Percentiles rank a stretch among this genome's conserved stretches.
Evolutionary conservation across 345 rosid genomes (phyloP).

Genomic region (Gossypium raimondii): DNA sequence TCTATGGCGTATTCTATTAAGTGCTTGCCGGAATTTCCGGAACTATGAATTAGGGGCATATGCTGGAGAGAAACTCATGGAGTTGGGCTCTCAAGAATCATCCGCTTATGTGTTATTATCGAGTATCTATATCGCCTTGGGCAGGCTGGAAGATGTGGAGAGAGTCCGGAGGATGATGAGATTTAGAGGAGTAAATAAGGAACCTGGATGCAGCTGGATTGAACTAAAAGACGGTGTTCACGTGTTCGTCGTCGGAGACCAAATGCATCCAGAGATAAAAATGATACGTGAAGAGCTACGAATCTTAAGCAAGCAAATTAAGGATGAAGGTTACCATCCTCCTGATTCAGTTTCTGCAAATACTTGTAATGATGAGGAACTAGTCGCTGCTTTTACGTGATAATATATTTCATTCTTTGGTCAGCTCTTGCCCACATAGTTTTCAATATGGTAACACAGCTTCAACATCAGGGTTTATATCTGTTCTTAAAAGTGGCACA

Average conservation of each 20-base stretch:
- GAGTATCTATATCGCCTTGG: conserved; percentile 50
- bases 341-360: conserved; percentile 21
- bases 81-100: conserved; percentile 63
- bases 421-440: not conserved
- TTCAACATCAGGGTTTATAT: not conserved
- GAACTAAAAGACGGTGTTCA: conserved; percentile 43
- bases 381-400: not conserved
- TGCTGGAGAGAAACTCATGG: conserved; percentile 75
- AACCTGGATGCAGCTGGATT: conserved; percentile 83
- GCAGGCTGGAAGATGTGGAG: conserved; percentile 48
- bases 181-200: conserved; percentile 49
- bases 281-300: conserved; percentile 32
- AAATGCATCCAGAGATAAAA: conserved; percentile 47
- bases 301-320: conserved; percentile 50
- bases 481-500: not conserved
- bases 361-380: not conserved
- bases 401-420: not conserved
- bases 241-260: conserved; percentile 60
- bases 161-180: conserved; percentile 55
- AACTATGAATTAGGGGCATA: conserved; percentile 58
- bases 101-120: conserved; percentile 58
- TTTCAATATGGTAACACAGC: not conserved
- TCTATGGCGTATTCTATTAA: conserved; percentile 61
- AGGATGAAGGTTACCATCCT: conserved; percentile 44
- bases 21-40: conserved; percentile 63